Base-by-base conservation (phyloP, 2,329 filamentous ascomycete genomes). In the Verticillium klebahnii region DNA sequence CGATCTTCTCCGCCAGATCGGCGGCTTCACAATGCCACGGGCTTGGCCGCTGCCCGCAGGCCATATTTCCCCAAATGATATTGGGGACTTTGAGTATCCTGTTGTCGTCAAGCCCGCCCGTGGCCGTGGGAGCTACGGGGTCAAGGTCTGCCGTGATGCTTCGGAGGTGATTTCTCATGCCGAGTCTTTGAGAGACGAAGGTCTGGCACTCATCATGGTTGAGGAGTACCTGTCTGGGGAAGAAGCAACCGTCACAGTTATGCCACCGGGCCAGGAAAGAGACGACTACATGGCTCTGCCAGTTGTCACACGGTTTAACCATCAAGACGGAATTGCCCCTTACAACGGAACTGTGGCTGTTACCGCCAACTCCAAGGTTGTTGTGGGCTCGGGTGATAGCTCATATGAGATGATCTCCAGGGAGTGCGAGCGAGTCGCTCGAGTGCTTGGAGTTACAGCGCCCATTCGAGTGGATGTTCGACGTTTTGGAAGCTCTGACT, bases 161-260 rank as follows among this genome's bases (percentile, higher is more conserved):
- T 23, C 65, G 1, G 73, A 76, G 4, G 66, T 82, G 2, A 23
- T 57, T 0, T 29, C 63, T 0, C 80, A 83, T 64, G 64, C 75
- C 1, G 40, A 64, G 1, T 36, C 32, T 0, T 69, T 84, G 0
- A 69, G 78, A 2, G 40, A 67, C 1, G 75, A 80, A 57, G 75
- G 73, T 1, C 34, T 58, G 0, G 69, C 72, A 0, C 62, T 67
- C 1, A 72, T 80, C 15, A 77, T 84, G 64, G 39, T 83, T 0
- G 80, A 84, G 63, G 74, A 84, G 62, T 83, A 74, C 61, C 73
- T 85, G 0, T 61, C 69, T 0, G 80, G 80, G 1, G 74, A 81
- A 62, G 82, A 84, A 65, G 80, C 71, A 0, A 84, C 81, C 0
- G 73, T 84, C 2, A 83, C 80, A 0, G 75, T 84, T 0, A 82